Base-by-base conservation (phyloP, 768 basidiomycete genomes). In the Epithele typhae region DNA sequence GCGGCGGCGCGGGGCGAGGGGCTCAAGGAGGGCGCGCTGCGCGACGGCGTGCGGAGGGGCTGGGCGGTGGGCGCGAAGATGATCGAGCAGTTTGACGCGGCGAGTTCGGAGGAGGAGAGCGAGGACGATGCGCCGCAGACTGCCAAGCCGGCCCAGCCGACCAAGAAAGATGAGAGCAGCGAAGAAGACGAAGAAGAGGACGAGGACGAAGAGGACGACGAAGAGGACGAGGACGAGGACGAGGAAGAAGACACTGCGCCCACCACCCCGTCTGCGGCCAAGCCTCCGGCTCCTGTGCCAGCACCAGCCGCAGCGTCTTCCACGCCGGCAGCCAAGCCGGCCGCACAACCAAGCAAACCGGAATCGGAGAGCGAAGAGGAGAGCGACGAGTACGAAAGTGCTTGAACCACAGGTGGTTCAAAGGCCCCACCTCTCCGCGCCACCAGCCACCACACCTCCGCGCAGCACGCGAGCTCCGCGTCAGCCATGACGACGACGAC, bases 11-110 rank as follows among this genome's bases (percentile, higher is more conserved):
- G 72, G 59, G 87, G 76, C 25, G 71, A 70, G 42, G 77, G 70
- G 7, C 53, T 70, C 8, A 72, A 70, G 42, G 51, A 65, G 11
- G 70, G 69, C 4, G 58, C 70, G 30, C 60, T 53, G 17, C 40
- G 64, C 25, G 84, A 83, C 45, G 84, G 82, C 55, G 59, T 85
- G 43, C 70, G 73, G 59, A 84, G 77, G 59, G 81, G 81, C 60
- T 82, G 89, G 88, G 61, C 71, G 45, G 70, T 91, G 35, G 81
- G 85, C 27, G 72, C 76, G 24, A 77, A 76, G 52, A 82, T 91
- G 79, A 87, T 94, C 45, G 73, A 87, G 53, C 86, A 91, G 58
- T 84, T 91, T 40, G 78, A 90, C 54, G 84, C 81, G 43, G 87
- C 84, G 17, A 85, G 78, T 45, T 69, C 73, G 19, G 68, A 70